Conservation (phyloP, 163 green algal genomes). For the Prototheca stagnorum region DNA sequence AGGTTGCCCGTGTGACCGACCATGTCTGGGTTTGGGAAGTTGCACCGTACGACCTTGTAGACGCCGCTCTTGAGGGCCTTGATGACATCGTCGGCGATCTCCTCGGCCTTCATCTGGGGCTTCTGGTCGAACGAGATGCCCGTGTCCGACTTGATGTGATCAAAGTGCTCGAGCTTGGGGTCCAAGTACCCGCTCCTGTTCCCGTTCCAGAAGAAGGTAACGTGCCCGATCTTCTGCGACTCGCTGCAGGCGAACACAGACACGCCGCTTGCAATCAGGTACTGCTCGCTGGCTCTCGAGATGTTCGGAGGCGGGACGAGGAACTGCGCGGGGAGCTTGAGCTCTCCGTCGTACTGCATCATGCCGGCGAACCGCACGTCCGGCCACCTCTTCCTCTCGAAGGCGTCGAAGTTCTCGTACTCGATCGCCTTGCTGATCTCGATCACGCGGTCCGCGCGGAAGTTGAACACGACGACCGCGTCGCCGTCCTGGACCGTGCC, state of each 20-base stretch:
- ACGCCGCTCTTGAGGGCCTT: constrained; percentile 54
- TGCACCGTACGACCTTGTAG: constrained; percentile 66
- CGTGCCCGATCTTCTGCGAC: constrained; percentile 70
- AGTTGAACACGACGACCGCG: constrained; percentile 90
- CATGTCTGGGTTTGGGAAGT: constrained; percentile 90
- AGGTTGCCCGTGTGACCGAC: constrained; percentile 84
- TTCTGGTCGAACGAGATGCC: constrained; percentile 73
- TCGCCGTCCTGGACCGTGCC: constrained; percentile 72
- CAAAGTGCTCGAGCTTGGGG: constrained; percentile 75
- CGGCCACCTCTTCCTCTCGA: constrained; percentile 54
- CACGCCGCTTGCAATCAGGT: constrained; percentile 63
- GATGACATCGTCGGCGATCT: constrained; percentile 42
- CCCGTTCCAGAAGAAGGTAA: constrained; percentile 59
- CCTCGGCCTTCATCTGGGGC: constrained; percentile 80
- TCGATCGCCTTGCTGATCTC: constrained; percentile 87
- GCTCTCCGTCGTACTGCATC: constrained; percentile 95
- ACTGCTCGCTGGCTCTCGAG: constrained; percentile 39
- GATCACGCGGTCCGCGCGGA: constrained; percentile 83
- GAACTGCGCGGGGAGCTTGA: constrained; percentile 78
- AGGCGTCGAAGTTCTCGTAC: constrained; percentile 64
- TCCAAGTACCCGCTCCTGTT: constrained; percentile 91
- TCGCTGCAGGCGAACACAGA: constrained; percentile 74
- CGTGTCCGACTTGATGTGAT: constrained; percentile 52
- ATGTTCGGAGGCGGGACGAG: constrained; percentile 84
- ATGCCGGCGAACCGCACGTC: constrained; percentile 59